phyloP scores from a whole-genome alignment of 1,284 basidiomycete species.

The Tilletia setariae region DNA sequence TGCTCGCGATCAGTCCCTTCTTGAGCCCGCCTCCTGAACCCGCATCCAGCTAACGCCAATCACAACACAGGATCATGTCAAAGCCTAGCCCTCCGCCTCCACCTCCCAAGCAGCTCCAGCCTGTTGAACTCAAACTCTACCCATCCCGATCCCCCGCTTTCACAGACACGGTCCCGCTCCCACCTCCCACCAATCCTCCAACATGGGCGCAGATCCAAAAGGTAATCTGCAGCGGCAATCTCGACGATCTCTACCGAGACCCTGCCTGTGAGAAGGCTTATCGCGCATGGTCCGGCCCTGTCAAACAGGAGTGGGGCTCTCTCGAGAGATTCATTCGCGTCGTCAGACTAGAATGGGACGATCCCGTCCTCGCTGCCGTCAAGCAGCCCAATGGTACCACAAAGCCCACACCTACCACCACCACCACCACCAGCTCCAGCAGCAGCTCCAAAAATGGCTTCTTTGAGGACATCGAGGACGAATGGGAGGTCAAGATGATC shows the following conservation, averaged over 20 bases:
- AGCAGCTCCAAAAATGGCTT: constrained; percentile 4
- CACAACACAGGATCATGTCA: no score
- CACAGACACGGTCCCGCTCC: constrained; percentile 7
- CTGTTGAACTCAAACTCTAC: no score
- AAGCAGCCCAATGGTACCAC: not conserved
- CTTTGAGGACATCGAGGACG: constrained; percentile 17
- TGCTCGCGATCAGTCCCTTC: no score
- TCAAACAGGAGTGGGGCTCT: constrained; percentile 26
- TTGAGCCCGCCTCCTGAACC: no score
- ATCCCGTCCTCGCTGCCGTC: not conserved
- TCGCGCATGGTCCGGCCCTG: constrained; percentile 28
- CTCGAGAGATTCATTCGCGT: constrained; percentile 40
- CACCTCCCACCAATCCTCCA: not conserved
- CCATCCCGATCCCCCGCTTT: not conserved
- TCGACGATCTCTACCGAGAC: constrained; percentile 38
- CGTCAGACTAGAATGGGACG: constrained; percentile 33
- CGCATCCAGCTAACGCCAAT: no score
- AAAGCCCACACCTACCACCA: no score
- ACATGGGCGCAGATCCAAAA: constrained; percentile 26
- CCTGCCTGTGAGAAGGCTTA: constrained; percentile 33
- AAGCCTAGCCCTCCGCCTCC: no score
- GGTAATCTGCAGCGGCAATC: constrained; percentile 30
- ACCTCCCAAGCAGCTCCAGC: no score
- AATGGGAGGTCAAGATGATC: constrained; percentile 27
- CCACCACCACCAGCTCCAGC: not conserved